Evolutionary conservation across 148 eudicot genomes (phyloP), one percentile per base, ranked within the genome.

Genomic region (Rheum nobile): DNA sequence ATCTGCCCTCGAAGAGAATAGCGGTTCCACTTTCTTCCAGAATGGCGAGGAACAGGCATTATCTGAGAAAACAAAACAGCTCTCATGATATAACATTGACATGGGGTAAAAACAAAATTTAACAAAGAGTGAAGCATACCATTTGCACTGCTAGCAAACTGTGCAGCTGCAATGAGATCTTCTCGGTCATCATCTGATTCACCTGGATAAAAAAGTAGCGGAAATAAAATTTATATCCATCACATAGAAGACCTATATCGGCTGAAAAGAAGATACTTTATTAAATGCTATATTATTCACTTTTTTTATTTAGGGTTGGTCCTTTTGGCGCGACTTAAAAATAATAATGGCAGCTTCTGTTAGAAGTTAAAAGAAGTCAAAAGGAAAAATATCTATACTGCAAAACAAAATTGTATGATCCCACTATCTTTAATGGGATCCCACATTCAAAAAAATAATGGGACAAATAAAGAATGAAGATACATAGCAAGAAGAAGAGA

Each of bases 141-240:
- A 67, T 84, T 88, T 77, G 91, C 85, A 84, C 75, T 80, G 79
- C 84, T 82, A 73, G 98, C 95, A 42, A 83, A 80, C 71, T 85
- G 83, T 35, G 92, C 98, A 59, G 95, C 95, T 55, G 83, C 77
- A 69, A 85, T 74, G 75, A 91, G 87, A 71, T 93, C 98, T 74
- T 93, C 98, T 46, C 76, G 91, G 50, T 93, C 98, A 80, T 93
- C 95, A 54, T 91, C 95, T 70, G 95, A 93, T 88, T 91, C 91
- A 70, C 90, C 97, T 93, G 76, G 71, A 74, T 14, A n/a, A 74
- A 74, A 24, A 35, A 72, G 70, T 6, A 19, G 32, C 21, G 70
- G 70, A 32, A 65, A 65, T 2, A 16, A 19, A 22, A 6, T 8
- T 21, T 6, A 55, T 21, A 55, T 9, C 63, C 63, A 24, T 55